Base-by-base conservation (phyloP, 1,284 basidiomycete species). In the Cryptococcus amylolentus region DNA sequence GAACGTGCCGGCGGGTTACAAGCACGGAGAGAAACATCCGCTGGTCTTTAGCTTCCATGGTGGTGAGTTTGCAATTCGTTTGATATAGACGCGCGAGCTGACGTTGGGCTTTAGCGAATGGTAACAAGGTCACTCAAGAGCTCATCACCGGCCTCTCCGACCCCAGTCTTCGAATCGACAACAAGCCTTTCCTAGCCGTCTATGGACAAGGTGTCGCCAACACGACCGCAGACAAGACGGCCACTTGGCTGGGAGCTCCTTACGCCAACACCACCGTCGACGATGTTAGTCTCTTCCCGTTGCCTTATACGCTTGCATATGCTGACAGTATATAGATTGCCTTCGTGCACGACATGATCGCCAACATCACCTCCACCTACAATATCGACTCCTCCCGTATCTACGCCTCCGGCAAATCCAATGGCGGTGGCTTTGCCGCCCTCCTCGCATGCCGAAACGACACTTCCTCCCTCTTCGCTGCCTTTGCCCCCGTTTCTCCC, bases 351-450 rank as follows among this genome's bases (percentile, higher is more conserved):
- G 66, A 66, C 49, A 55, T 65, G 4, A 18, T 68, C n/a, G 37
- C 27, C 20, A 62, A 63, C 41, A 52, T 67, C 39, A 51, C 61
- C 7, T 41, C 40, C 16, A 56, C 50, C 4, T 67, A 62, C 57
- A 58, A 57, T 28, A 49, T 64, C 42, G 55, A 67, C 50, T 53
- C 50, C 0, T n/a, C 40, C 13, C 49, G 67, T 6, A 43, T 55
- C 47, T 69, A 64, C 52, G 65, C 61, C 8, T 55, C 27, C 10
- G 67, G 67, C n/a, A 69, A 69, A 56, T 65, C 64, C 16, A 66
- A 69, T 47, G 63, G 67, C 28, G 67, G 62, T 0, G 63, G 65
- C 1, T 67, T 65, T 45, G 56, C 64, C 5, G 58, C 60, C 16
- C 46, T 58, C 12, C 50, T 65, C 14, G 61, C 64, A 18, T 69